phyloP scores from a whole-genome alignment of 768 basidiomycete species.

The Suillus americanus region DNA sequence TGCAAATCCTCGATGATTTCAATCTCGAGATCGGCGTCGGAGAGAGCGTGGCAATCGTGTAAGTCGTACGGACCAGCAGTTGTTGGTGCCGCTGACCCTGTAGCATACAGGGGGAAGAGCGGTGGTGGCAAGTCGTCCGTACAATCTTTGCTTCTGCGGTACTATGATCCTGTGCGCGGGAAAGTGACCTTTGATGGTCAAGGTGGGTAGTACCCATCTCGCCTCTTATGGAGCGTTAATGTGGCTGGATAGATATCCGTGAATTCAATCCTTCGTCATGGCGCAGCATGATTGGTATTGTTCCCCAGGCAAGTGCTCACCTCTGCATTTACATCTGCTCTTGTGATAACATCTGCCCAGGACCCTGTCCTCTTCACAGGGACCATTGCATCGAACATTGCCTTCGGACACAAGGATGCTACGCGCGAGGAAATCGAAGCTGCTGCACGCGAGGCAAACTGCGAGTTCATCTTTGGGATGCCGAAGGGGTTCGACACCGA shows the following conservation, averaged over 20 bases:
- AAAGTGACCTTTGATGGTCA: constrained; percentile 83
- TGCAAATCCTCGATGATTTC: constrained; percentile 80
- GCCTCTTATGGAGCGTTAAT: constrained; percentile 1
- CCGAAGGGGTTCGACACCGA: constrained; percentile 92
- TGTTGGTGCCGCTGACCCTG: constrained; percentile 2
- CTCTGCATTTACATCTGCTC: not conserved
- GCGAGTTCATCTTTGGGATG: constrained; percentile 94
- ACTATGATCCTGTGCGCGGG: constrained; percentile 86
- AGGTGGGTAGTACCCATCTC: constrained; percentile 45
- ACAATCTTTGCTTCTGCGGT: constrained; percentile 81
- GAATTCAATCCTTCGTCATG: constrained; percentile 85
- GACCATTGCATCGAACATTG: constrained; percentile 93
- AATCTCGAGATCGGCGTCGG: constrained; percentile 80
- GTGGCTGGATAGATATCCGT: constrained; percentile 65
- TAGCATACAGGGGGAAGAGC: constrained; percentile 69
- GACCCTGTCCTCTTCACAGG: constrained; percentile 90
- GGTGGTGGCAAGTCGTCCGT: constrained; percentile 94
- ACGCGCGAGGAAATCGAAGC: constrained; percentile 83
- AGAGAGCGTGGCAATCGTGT: constrained; percentile 92
- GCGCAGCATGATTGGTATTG: constrained; percentile 88
- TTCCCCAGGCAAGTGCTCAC: constrained; percentile 64
- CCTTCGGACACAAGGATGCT: constrained; percentile 76
- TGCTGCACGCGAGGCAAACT: constrained; percentile 89
- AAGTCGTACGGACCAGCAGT: constrained; percentile 33
- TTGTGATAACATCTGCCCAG: constrained; percentile 19